phyloP scores from a whole-genome alignment of 306 rosid species.

The Medicago truncatula region MtrunA17r5.0-ANR NC_053044.1:5236001-5236500 shows the following conservation, averaged over 20 bases:
- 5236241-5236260: not conserved
- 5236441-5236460: too few species aligned
- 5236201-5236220: too few species aligned
- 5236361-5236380: not conserved
- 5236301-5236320: not conserved
- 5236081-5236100: not conserved
- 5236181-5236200: too few species aligned
- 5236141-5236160: not conserved
- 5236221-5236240: not conserved
- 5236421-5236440: too few species aligned
- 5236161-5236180: not conserved
- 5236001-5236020: not conserved
- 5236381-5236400: not conserved
- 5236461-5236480: too few species aligned
- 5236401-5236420: too few species aligned
- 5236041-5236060: too few species aligned
- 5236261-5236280: too few species aligned
- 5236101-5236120: not conserved
- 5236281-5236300: not conserved
- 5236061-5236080: too few species aligned
- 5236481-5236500: too few species aligned
- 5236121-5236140: not conserved
- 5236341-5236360: not conserved
- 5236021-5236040: too few species aligned
- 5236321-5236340: not conserved